These are phyloP conservation scores for Xylaria sp. DNA, from an alignment of 2,329 filamentous ascomycete species.

Conservation along the genomic window DNA sequence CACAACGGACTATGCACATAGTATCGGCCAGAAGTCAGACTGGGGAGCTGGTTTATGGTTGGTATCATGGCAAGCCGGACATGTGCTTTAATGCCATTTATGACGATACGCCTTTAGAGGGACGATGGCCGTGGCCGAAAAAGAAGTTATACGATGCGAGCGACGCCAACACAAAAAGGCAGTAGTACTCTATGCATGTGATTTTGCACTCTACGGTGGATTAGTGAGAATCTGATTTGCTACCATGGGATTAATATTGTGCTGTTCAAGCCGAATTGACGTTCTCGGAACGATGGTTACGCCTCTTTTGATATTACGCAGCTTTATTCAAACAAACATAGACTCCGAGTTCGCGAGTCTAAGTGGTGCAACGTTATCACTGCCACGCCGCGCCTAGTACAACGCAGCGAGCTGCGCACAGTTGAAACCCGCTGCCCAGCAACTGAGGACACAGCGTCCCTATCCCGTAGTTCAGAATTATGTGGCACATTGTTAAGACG, in stretches of 20 bases:
- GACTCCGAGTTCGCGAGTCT: too few relatives aligned
- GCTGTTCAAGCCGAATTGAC: background rate
- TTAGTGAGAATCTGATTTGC: too few relatives aligned
- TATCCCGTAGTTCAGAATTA: background rate
- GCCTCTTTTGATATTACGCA: background rate
- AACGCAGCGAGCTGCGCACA: background rate
- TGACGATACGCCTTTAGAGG: conserved; percentile 36
- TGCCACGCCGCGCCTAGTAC: background rate
- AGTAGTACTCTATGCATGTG: background rate
- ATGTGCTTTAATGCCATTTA: conserved; percentile 33
- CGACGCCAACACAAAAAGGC: background rate
- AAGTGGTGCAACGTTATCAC: background rate
- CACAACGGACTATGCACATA: conserved; percentile 11
- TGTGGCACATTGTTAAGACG: background rate
- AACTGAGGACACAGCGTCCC: background rate
- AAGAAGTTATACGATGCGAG: background rate
- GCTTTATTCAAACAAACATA: background rate
- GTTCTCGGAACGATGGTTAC: background rate
- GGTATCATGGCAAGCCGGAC: background rate
- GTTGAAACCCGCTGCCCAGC: too few relatives aligned
- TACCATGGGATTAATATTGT: too few relatives aligned
- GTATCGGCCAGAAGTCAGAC: conserved; percentile 12
- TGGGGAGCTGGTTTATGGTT: conserved; percentile 29
- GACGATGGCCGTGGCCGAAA: conserved; percentile 39
- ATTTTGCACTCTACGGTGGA: background rate